Evolutionary conservation across 1,284 basidiomycete genomes (phyloP), one percentile per base, ranked within the genome.

Genomic region (Ustilago tritici): DNA sequence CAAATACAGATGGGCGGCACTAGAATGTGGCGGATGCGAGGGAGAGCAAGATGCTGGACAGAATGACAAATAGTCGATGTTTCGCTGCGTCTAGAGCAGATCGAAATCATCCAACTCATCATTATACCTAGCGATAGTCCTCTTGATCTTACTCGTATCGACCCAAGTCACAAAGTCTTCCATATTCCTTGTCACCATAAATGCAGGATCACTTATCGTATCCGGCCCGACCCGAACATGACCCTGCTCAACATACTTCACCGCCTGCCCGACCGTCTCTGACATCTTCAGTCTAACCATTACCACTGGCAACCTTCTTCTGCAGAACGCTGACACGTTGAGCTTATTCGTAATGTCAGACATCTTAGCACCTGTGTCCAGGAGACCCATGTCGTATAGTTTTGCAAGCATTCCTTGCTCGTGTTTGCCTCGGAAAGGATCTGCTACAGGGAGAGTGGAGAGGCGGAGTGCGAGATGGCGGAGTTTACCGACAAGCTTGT

Each of bases 131-230:
- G 96, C 93, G 85, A 99, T 92, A 0, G 94, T 95, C 73, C 96
- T 90, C 91, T 97, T 98, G 87, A 98, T 90, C 87, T 96, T 97
- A 79, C 93, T 95, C 31, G 95, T 95, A 87, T 99, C 95, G 17
- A 99, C 95, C 97, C 97, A 99, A 23, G 97, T 98, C 55, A 99
- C 95, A 87, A 98, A 99, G 89, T 99, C 97, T 86, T 99, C 95
- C 94, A 97, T 95, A 81, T 95, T 94, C 54, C 86, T 78, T 31
- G 95, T 97, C 75, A 99, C 95, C 66, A 99, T 90, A 88, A 93
- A 98, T 1, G 96, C 97, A 2, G 97, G 97, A 87, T 99, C 97
- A 0, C 93, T 96, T 82, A 99, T 92, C 0, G 94, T 93, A 82
- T 98, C 94, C 32, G 97, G 95, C 7, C 97, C 97, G 14, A 99